Evolutionary conservation across 2,329 filamentous ascomycete genomes (phyloP), one percentile per base, ranked within the genome.

Genomic region (Dactylellina haptotyla): DNA sequence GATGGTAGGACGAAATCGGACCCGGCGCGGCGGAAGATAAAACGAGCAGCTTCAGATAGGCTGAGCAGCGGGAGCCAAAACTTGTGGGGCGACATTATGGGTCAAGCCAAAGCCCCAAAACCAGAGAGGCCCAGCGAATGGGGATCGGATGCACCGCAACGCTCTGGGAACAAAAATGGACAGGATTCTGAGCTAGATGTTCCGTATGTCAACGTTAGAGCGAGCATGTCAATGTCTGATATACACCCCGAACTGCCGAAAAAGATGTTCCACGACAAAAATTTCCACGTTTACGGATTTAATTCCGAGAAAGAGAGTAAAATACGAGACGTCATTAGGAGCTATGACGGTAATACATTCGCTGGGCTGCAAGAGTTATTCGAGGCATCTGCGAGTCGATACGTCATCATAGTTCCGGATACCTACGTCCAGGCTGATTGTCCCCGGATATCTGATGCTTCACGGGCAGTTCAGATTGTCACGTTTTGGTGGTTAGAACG

Each of bases 401-500:
- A 73, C 45, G 45, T 69, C 30, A 75, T 66, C 10, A 78, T 86
- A 51, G 78, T 85, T 16, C 84, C 85, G 65, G 81, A 83, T 76
- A 79, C 83, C 63, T 75, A 61, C 18, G 48, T 50, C 20, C 53
- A 61, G n/a, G 50, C 30, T 12, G 73, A 78, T 28, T 77, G 76
- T 41, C 77, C 76, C 6, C 63, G 48, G 53, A 79, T 77, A 20
- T 69, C 75, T 4, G 66, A 81, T 75, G 78, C 78, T 53, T 74
- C 76, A 20, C 64, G 64, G 4, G 81, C 82, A 75, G 82, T 84
- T 62, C 80, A 84, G 51, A 79, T 84, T 12, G 88, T 96, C 30
- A 98, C 93, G 9, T 93, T 97, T 79, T 96, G 95, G 85, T 99
- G 94, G 86, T 85, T 99, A 58, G 95, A 99, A 81, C 87, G 88